Conservation (phyloP, 352 stramenopile species). For the Phytopythium chamaehyphon region DNA sequence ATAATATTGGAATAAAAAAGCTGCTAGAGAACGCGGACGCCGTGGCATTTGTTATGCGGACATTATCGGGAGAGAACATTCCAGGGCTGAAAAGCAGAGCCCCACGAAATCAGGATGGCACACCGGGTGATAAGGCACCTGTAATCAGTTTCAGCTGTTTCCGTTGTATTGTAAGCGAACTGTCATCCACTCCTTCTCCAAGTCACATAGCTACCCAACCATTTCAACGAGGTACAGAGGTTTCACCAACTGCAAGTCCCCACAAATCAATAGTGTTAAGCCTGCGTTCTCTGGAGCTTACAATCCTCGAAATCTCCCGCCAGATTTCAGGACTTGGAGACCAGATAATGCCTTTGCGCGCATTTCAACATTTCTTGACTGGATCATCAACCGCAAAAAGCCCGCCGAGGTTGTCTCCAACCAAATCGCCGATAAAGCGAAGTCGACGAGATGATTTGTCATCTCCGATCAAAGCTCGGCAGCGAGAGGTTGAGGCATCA, state of each 20-base stretch:
- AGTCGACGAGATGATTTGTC: conserved; percentile 6
- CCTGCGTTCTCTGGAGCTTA: conserved; percentile 29
- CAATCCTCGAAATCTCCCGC: conserved; percentile 25
- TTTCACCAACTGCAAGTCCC: not conserved
- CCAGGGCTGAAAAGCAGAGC: not conserved
- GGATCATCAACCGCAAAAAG: not conserved
- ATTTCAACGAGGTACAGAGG: not conserved
- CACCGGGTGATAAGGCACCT: not conserved
- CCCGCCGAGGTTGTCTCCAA: not conserved
- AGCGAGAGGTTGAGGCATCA: conserved; percentile 13
- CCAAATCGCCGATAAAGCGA: not conserved
- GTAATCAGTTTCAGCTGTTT: conserved; percentile 23
- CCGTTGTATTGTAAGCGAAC: conserved; percentile 4
- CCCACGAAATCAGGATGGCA: not conserved
- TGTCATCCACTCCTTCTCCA: not conserved
- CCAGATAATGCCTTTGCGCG: conserved; percentile 17
- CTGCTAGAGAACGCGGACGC: conserved; percentile 15
- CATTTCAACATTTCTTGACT: conserved; percentile 27
- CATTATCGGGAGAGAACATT: conserved; percentile 2
- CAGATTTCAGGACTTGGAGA: conserved; percentile 14
- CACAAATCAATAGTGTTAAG: conserved; percentile 1
- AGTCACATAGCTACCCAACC: not conserved
- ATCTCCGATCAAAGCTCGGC: conserved; percentile 6
- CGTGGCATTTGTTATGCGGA: conserved; percentile 10
- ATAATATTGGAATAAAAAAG: not conserved